Percentiles rank a stretch among this genome's conserved stretches.
Evolutionary conservation across 169 alveolate species (phyloP).

Genomic region (Eimeria sp.): DNA sequence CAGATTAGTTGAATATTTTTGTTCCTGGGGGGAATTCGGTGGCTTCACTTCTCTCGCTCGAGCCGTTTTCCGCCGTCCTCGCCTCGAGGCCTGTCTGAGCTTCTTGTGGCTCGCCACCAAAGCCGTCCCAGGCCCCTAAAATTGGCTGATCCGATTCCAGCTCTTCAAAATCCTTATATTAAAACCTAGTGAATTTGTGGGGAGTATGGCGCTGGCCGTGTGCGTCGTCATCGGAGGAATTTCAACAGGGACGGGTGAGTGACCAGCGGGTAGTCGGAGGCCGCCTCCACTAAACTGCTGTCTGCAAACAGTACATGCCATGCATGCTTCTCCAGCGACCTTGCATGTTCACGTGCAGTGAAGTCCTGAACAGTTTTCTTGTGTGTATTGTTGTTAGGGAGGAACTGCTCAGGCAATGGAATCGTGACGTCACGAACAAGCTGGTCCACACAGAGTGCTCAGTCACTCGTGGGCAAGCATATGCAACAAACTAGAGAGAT

Average conservation of each 20-base stretch:
- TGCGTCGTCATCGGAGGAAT: neutral
- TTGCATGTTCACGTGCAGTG: neutral
- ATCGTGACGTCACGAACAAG: neutral
- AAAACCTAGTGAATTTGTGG: neutral
- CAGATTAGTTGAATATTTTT: neutral
- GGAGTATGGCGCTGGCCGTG: neutral
- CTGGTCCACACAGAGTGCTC: neutral
- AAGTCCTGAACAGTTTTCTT: neutral
- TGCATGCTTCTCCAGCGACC: neutral
- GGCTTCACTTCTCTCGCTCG: neutral
- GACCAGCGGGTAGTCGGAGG: conserved; percentile 40
- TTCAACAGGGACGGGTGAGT: neutral
- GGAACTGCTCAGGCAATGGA: neutral
- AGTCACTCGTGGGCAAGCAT: neutral
- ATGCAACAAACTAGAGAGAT: neutral
- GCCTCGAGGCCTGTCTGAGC: conserved; percentile 16
- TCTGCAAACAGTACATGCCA: neutral
- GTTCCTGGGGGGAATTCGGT: neutral
- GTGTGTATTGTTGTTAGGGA: neutral
- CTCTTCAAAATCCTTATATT: neutral
- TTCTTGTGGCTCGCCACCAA: neutral
- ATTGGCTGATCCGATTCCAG: neutral
- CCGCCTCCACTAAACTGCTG: neutral
- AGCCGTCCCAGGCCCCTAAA: neutral
- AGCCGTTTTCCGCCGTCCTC: neutral